Base-by-base conservation (phyloP, 1,284 basidiomycete genomes). In the Leccinum griseonigrum region DNA sequence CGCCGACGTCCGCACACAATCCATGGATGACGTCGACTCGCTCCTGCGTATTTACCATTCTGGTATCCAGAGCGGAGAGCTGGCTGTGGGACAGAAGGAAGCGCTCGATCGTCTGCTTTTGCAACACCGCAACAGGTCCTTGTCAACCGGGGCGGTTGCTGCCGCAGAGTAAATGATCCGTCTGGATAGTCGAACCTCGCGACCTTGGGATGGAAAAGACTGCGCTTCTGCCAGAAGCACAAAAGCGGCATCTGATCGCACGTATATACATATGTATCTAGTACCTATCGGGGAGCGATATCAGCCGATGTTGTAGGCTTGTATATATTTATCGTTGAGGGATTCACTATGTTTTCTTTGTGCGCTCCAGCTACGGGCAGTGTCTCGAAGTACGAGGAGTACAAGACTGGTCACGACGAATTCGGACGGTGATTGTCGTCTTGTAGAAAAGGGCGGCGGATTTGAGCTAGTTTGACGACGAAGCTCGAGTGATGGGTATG, bases 21-120 rank as follows among this genome's bases (percentile, higher is more conserved):
- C 93, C 26, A 98, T 99, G 92, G 97, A 99, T 75, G 97, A 99
- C 75, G 97, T 99, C 64, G 97, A 99, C 78, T 93, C 92, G 46
- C 90, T 99, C 55, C 84, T 99, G 51, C 93, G 97, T 75, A 85
- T 98, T 52, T 98, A 97, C 78, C 94, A 96, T 82, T 90, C 91
- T 54, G 94, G 90, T 43, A 94, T 95, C 73, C 86, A 91, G 74
- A 89, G 87, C 54, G 94, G 94, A 64, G 87, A 92, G 75, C 88
- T 97, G 67, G 87, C 85, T 60, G 87, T 95, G 56, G 94, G 94
- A 38, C 92, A 96, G 78, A 90, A 90, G 79, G 90, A 91, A 72
- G 89, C 91, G 16, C 82, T 97, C 51, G 93, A 96, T 76, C 83
- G 87, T 62, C 80, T 96, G 14, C 82, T 97, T 68, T 84, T 83